Percentiles rank a stretch among this genome's conserved stretches.
phyloP scores from a whole-genome alignment of 2,329 filamentous ascomycete genomes.

The Penicillium sp. region DNA sequence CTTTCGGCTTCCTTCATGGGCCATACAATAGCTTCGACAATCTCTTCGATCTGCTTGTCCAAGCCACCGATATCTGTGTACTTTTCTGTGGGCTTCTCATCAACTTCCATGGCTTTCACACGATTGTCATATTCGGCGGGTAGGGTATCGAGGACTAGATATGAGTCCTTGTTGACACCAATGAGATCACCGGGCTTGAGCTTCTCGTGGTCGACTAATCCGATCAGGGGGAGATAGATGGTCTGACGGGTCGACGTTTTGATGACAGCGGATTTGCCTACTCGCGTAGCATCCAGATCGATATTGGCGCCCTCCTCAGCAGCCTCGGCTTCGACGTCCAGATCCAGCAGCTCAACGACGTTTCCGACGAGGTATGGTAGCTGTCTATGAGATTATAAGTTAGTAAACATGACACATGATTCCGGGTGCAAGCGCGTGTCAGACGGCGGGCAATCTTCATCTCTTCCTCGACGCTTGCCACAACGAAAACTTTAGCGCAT shows the following conservation, averaged over 20 bases:
- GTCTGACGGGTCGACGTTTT: conserved; percentile 98
- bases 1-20: conserved; percentile 99
- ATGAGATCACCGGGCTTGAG: conserved; percentile 96
- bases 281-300: conserved; percentile 92
- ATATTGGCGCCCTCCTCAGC: conserved; percentile 98
- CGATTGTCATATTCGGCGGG: conserved; percentile 98
- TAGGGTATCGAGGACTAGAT: conserved; percentile 93
- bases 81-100: conserved; percentile 99
- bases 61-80: conserved; percentile 97
- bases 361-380: conserved; percentile 98
- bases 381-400: conserved; percentile 65
- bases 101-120: conserved; percentile 99
- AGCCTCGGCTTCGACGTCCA: conserved; percentile 94
- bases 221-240: conserved; percentile 96
- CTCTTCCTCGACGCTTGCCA: neutral
- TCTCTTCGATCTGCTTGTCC: conserved; percentile 98
- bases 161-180: conserved; percentile 98
- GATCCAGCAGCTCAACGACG: conserved; percentile 94
- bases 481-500: conserved; percentile 5
- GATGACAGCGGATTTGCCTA: conserved; percentile 98
- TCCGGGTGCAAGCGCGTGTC: neutral
- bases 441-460: neutral
- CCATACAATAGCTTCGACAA: conserved; percentile 98
- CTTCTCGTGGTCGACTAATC: conserved; percentile 91
- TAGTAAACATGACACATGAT: neutral